A percentile compares a stretch with the other conserved stretches of the same genome.
Evolutionary conservation across 257 asterid species (phyloP).

Genomic region (Solanum neorickii): DNA sequence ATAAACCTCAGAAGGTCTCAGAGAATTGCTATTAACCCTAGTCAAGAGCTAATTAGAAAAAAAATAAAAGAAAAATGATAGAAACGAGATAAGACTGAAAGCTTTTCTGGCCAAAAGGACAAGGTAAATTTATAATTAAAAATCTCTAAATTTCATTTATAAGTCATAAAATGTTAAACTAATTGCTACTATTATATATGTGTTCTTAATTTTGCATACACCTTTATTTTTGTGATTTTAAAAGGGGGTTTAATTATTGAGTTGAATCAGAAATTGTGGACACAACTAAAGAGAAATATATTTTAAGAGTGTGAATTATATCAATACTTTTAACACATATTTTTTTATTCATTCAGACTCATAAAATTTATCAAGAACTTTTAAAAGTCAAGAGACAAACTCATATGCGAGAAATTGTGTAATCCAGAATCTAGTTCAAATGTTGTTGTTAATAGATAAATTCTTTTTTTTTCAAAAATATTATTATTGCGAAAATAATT

Average conservation of each 20-base stretch:
- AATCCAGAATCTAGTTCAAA: background rate
- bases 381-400: background rate
- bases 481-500: too few species aligned
- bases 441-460: background rate
- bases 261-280: background rate
- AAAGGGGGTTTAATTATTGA: background rate
- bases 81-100: background rate
- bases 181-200: background rate
- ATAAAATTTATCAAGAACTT: too few species aligned
- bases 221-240: background rate
- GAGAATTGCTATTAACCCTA: background rate
- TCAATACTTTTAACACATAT: background rate
- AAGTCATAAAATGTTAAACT: background rate
- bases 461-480: too few species aligned
- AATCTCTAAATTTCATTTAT: background rate
- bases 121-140: background rate
- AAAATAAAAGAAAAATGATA: background rate
- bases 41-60: background rate
- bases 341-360: too few species aligned
- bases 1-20: background rate
- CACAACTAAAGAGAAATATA: background rate
- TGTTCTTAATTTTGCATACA: background rate
- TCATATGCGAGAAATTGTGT: background rate
- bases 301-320: background rate
- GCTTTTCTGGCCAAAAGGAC: background rate